Base-by-base conservation (phyloP, 2,329 filamentous ascomycete species). In the Chaetomium sp. region DNA sequence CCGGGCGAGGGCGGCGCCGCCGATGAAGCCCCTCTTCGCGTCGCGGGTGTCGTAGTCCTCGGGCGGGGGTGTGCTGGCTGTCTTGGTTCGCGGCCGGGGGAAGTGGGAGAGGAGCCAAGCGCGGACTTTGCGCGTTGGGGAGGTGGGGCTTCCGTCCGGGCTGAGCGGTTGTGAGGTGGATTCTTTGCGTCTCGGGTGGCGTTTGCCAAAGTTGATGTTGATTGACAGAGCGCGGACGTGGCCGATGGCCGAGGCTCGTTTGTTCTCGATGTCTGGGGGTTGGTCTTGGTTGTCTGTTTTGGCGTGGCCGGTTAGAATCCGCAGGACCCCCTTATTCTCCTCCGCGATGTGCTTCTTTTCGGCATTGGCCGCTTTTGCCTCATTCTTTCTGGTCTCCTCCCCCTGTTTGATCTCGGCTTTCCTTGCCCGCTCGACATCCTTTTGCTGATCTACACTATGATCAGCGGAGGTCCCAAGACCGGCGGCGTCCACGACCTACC, bases 361-460 rank as follows among this genome's bases (percentile, higher is more conserved):
- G 1, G 77, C 76, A 66, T 78, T 81, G 58, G 75, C 77, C 1
- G 79, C 78, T 68, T 82, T 82, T 57, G 79, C 80, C 64, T 81
- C 80, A 4, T 80, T 70, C 49, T 73, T 75, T 19, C 68, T 67
- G 3, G 62, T 67, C 64, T 90, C 87, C 66, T 86, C 81, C 69
- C 92, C 88, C 7, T 87, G 76, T 49, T 85, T 84, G 29, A 72
- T 58, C 58, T 73, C 72, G 2, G 67, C 71, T 38, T 70, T 72
- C 25, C 72, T 67, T 5, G 68, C 70, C 64, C 60, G 91, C 49
- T 79, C 76, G 60, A 78, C 80, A 16, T 78, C 77, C 63, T 83
- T 81, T 62, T 79, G 78, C 67, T 81, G 77, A 8, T 79, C 80
- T 83, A 65, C 42, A 27, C 31, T 6, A 23, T 51, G 64, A 74